A percentile compares a stretch with the other conserved stretches of the same genome.
Conservation (phyloP, 495 filamentous ascomycete species). For the Aspergillus cristatus region DNA sequence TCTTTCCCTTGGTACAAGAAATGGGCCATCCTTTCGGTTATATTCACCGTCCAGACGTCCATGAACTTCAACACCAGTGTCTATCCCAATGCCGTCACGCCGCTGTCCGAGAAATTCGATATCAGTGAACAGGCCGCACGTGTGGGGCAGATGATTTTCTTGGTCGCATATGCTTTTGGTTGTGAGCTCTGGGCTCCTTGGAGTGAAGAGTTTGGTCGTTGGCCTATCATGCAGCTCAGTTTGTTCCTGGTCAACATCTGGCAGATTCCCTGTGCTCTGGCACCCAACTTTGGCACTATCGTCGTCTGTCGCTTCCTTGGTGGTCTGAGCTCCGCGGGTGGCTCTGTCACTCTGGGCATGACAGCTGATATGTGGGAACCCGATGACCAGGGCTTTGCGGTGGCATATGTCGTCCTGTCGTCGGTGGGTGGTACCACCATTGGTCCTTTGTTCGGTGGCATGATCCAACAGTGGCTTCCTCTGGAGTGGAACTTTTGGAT, state of each 20-base stretch:
- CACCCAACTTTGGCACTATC: slow-evolving; percentile 59
- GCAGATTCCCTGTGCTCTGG: slow-evolving; percentile 62
- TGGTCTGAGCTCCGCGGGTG: slow-evolving; percentile 64
- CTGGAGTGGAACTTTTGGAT: slow-evolving; percentile 81
- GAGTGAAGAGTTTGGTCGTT: slow-evolving; percentile 71
- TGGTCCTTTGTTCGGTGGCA: slow-evolving; percentile 72
- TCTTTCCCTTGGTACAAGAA: slow-evolving; percentile 58
- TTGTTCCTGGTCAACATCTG: slow-evolving; percentile 66
- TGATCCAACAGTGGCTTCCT: slow-evolving; percentile 53
- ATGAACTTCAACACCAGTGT: slow-evolving; percentile 82
- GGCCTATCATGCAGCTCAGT: slow-evolving; percentile 60
- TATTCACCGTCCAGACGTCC: slow-evolving; percentile 68
- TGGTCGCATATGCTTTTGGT: slow-evolving; percentile 67
- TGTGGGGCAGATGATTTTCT: slow-evolving; percentile 59
- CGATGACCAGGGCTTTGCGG: slow-evolving; percentile 54
- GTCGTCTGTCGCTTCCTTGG: slow-evolving; percentile 58
- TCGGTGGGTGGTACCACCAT: slow-evolving; percentile 68
- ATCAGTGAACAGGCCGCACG: slow-evolving; percentile 58
- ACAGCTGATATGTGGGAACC: slow-evolving; percentile 72
- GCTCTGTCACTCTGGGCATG: slow-evolving; percentile 76
- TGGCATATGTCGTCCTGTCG: slow-evolving; percentile 67
- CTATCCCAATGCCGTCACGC: slow-evolving; percentile 55
- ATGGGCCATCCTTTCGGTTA: slow-evolving; percentile 63
- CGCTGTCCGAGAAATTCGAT: slow-evolving; percentile 51
- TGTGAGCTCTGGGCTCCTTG: slow-evolving; percentile 80